Evolutionary conservation across 2,329 filamentous ascomycete species (phyloP), one percentile per base, ranked within the genome.

Genomic region (Xylariaceae sp.): DNA sequence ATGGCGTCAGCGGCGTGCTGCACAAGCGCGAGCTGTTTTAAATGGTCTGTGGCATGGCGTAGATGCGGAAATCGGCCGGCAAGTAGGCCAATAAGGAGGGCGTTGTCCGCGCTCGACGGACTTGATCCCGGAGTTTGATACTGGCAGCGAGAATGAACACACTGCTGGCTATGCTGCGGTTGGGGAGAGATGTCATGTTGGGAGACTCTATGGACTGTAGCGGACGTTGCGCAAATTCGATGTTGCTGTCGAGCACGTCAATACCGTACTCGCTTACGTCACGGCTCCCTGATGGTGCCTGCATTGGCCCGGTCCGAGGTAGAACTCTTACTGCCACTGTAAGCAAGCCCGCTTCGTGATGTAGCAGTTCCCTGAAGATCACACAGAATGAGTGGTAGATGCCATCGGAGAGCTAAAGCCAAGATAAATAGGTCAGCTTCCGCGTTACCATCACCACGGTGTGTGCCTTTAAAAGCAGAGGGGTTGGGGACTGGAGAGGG

Each of bases 201-300:
- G 38, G 10, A 11, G 38, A 39, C 9, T 39, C 17, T 17, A 9
- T 7, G 11, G 11, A 7, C 15, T 39, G 38, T 27, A 48, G 14
- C 18, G 35, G 42, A 18, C 48, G 9, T 11, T 44, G 39, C 31
- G 44, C 31, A 44, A 49, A 44, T 19, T 49, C 47, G 27, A 48
- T 51, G 44, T 55, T 51, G 17, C 53, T 44, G 15, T 54, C 60
- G 12, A 57, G 50, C 39, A 59, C 41, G 15, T 52, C 35, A 15
- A 54, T 46, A 15, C 42, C 56, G 54, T 58, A 66, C 2, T 52
- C 44, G 9, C 67, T 68, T 1, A 68, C 69, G 31, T 84, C 85
- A 58, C 85, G 82, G 42, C 81, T 76, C n/a, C 83, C 85, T n/a
- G 83, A 82, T 15, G 85, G 72, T 5, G 74, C 76, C 68, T 86